A percentile compares a stretch with the other conserved stretches of the same genome.
These are phyloP conservation scores for Xylariales sp. DNA, from an alignment of 2,329 filamentous ascomycete species.

Conservation along the genomic window DNA sequence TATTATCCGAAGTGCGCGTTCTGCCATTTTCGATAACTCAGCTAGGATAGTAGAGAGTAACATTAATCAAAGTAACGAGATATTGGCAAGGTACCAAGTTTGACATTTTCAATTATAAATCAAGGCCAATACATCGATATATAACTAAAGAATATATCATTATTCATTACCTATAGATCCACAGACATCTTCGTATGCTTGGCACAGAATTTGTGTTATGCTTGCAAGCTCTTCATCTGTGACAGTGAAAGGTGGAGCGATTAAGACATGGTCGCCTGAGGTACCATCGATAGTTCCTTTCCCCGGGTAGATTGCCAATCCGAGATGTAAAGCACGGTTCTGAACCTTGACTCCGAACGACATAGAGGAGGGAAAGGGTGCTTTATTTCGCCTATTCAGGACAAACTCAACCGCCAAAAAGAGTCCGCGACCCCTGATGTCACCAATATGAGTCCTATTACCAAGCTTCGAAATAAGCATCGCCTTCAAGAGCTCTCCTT, in stretches of 20 bases:
- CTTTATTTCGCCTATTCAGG: constrained; percentile 26
- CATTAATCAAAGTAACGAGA: too few species aligned
- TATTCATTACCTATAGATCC: too few species aligned
- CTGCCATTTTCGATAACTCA: too few species aligned
- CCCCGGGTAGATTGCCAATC: neutral
- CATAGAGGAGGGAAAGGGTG: constrained; percentile 24
- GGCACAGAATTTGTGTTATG: too few species aligned
- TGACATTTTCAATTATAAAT: too few species aligned
- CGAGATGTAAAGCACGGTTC: neutral
- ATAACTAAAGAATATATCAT: too few species aligned
- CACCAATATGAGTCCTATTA: constrained; percentile 28
- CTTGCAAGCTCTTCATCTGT: neutral
- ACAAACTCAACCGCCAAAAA: constrained; percentile 47
- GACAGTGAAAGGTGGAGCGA: neutral
- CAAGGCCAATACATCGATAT: too few species aligned
- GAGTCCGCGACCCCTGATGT: constrained; percentile 35
- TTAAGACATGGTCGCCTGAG: neutral
- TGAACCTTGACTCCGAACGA: neutral
- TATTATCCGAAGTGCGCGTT: too few species aligned
- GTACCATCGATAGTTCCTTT: neutral
- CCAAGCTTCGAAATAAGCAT: constrained; percentile 21
- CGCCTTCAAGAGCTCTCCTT: constrained; percentile 24
- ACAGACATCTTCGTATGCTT: too few species aligned
- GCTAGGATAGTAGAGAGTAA: too few species aligned
- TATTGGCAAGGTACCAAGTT: too few species aligned